Evolutionary conservation across 1,284 basidiomycete species (phyloP).

Genomic region (Ustilago hordei): DNA sequence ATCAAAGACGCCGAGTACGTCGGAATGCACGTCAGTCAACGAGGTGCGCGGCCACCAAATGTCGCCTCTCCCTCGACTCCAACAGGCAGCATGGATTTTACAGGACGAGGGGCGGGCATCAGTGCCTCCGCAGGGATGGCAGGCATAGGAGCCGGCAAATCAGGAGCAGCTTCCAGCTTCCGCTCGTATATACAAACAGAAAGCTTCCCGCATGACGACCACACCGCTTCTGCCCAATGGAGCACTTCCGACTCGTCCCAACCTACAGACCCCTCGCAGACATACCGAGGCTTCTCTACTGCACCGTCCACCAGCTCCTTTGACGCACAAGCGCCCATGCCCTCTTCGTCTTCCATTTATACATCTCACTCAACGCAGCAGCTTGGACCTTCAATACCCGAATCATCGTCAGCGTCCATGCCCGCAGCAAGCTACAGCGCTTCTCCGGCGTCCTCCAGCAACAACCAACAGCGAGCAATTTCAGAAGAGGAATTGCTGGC

Average conservation of each 20-base stretch:
- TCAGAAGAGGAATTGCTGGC: conserved; percentile 54
- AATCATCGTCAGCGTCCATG: background rate
- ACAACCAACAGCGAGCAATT: conserved; percentile 24
- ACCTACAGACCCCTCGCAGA: conserved; percentile 9
- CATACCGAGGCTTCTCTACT: conserved; percentile 13
- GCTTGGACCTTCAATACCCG: background rate
- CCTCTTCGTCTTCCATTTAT: conserved; percentile 24
- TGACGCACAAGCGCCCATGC: conserved; percentile 23
- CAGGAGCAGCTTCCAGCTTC: conserved; percentile 15
- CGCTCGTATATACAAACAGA: conserved; percentile 22
- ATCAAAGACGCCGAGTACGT: background rate
- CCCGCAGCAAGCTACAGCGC: conserved; percentile 7
- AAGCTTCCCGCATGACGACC: conserved; percentile 13
- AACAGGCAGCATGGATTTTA: background rate
- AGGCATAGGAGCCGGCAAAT: conserved; percentile 36
- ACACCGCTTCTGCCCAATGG: conserved; percentile 10
- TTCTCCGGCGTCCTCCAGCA: conserved; percentile 6
- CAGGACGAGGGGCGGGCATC: conserved; percentile 2
- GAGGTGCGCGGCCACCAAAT: conserved; percentile 4
- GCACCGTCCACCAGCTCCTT: conserved; percentile 21
- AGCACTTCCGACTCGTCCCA: conserved; percentile 27
- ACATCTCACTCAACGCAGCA: conserved; percentile 27
- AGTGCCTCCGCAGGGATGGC: conserved; percentile 30
- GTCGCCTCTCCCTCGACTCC: conserved; percentile 4
- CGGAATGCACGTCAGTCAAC: conserved; percentile 30